Percentiles rank a stretch among this genome's conserved stretches.
Conservation (phyloP, 1,284 basidiomycete species). For the Prillingera fragicola region DNA sequence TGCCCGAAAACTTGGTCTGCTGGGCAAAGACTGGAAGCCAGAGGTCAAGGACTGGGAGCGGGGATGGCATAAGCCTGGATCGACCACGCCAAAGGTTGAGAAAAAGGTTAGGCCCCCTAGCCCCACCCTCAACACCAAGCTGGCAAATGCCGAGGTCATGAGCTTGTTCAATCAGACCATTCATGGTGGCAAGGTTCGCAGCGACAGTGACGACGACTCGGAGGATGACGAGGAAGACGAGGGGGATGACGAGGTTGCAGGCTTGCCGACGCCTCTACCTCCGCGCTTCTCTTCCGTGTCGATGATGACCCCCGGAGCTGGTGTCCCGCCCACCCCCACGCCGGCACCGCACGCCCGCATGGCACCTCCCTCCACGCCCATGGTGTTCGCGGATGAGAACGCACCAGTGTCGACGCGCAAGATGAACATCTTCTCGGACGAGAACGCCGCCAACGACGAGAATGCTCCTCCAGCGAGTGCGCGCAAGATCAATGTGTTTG, state of each 20-base stretch:
- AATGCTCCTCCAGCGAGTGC: conserved; percentile 30
- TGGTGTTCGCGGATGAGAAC: conserved; percentile 28
- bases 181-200: conserved; percentile 47
- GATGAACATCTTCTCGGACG: conserved; percentile 32
- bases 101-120: conserved; percentile 51
- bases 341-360: conserved; percentile 36
- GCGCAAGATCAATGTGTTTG: conserved; percentile 39
- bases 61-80: conserved; percentile 42
- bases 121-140: conserved; percentile 79
- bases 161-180: conserved; percentile 83
- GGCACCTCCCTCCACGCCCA: conserved; percentile 15
- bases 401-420: conserved; percentile 11
- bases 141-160: conserved; percentile 86
- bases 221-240: conserved; percentile 42
- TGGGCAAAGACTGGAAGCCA: conserved; percentile 39
- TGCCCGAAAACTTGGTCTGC: conserved; percentile 41
- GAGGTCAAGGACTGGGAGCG: conserved; percentile 43
- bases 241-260: conserved; percentile 27
- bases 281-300: conserved; percentile 16
- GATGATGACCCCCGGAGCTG: conserved; percentile 36
- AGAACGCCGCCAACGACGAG: conserved; percentile 32
- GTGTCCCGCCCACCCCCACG: conserved; percentile 48
- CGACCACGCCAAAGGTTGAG: conserved; percentile 34
- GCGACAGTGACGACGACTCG: conserved; percentile 47
- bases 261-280: conserved; percentile 41